Evolutionary conservation across 2,329 filamentous ascomycete species (phyloP).

Genomic region (Juglanconis oblonga): DNA sequence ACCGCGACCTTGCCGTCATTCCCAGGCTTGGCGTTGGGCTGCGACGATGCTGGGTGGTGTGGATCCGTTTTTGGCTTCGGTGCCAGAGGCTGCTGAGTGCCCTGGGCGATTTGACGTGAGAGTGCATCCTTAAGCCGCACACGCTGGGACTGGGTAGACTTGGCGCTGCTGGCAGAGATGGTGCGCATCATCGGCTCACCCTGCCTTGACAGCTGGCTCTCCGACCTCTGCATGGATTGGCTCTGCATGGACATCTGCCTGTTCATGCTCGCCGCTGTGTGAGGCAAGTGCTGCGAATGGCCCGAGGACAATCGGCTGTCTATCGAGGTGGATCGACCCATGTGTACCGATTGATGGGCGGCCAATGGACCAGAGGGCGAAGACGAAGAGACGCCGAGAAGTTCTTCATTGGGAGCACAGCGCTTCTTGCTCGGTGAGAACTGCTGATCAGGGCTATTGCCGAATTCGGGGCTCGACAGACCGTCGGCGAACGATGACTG

Average conservation of each 20-base stretch:
- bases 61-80: constrained; percentile 41
- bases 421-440: constrained; percentile 27
- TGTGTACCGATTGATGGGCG: constrained; percentile 22
- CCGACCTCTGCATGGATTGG: constrained; percentile 6
- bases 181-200: constrained; percentile 7
- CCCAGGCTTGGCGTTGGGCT: constrained; percentile 24
- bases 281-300: neutral
- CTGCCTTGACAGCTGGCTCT: constrained; percentile 1
- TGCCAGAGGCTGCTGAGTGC: constrained; percentile 31
- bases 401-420: constrained; percentile 27
- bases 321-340: constrained; percentile 43
- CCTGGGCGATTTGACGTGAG: constrained; percentile 40
- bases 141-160: constrained; percentile 43
- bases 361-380: constrained; percentile 18
- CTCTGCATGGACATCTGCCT: neutral
- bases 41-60: constrained; percentile 22
- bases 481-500: constrained; percentile 30
- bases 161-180: constrained; percentile 22
- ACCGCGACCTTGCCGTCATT: constrained; percentile 43
- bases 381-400: constrained; percentile 16
- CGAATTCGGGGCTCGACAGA: constrained; percentile 23
- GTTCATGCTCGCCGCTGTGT: neutral
- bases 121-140: constrained; percentile 47
- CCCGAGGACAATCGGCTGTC: constrained; percentile 11
- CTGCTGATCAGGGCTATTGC: constrained; percentile 19